Evolutionary conservation across 2,329 filamentous ascomycete genomes (phyloP).

Genomic region (Stenocarpella maydis): DNA sequence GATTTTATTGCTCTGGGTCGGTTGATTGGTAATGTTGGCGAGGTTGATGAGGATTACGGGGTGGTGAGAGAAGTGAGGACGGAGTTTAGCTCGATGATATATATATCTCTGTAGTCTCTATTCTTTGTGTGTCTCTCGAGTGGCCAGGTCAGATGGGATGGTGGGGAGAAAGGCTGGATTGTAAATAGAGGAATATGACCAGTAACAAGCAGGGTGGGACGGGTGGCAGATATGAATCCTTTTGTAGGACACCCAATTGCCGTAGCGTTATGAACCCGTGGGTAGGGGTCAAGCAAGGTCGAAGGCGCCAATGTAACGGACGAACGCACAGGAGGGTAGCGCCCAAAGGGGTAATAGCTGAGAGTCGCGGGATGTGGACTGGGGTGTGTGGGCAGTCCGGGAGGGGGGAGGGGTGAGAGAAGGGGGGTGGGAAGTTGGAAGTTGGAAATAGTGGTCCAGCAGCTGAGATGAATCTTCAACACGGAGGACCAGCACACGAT

Average conservation of each 20-base stretch:
- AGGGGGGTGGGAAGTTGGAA: too few relatives aligned
- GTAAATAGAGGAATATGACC: slow-evolving; percentile 11
- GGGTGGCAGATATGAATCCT: slow-evolving; percentile 31
- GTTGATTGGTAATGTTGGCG: neutral
- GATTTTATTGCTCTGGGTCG: neutral
- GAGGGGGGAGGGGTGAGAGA: neutral
- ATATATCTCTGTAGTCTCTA: neutral
- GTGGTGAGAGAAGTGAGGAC: neutral
- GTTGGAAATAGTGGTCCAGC: too few relatives aligned
- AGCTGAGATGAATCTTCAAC: slow-evolving; percentile 31
- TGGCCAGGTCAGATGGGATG: neutral
- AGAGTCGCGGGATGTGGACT: slow-evolving; percentile 33
- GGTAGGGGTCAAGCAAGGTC: slow-evolving; percentile 25
- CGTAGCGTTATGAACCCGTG: slow-evolving; percentile 28
- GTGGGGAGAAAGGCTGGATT: neutral
- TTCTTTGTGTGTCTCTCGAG: neutral
- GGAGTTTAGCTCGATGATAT: neutral
- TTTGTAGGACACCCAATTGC: slow-evolving; percentile 34
- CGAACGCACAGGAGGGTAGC: slow-evolving; percentile 32
- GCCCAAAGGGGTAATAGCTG: slow-evolving; percentile 36
- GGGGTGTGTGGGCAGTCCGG: slow-evolving; percentile 19
- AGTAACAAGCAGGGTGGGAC: slow-evolving; percentile 18
- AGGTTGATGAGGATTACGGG: neutral
- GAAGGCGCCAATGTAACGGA: slow-evolving; percentile 31
- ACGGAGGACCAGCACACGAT: slow-evolving; percentile 35